A percentile compares a stretch with the other conserved stretches of the same genome.
These are phyloP conservation scores for Herpetospermum pedunculosum DNA, from an alignment of 306 rosid genomes.

Conservation along the genomic window DNA sequence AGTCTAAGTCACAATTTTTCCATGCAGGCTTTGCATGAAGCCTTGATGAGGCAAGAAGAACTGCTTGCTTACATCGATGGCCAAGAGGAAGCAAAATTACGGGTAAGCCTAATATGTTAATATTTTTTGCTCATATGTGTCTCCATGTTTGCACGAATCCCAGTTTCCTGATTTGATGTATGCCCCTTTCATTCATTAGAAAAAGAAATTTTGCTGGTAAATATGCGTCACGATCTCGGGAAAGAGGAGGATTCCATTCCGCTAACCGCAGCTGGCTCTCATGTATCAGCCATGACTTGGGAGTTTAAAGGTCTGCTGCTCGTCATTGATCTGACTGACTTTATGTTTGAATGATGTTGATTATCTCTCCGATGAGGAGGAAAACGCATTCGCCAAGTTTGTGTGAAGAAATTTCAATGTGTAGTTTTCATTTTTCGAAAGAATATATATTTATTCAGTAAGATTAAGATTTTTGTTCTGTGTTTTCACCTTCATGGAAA, in stretches of 20 bases:
- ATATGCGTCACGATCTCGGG: constrained; percentile 18
- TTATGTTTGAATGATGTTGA: constrained; percentile 2
- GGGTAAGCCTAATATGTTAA: constrained; percentile 38
- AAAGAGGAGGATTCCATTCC: neutral
- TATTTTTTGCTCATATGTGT: neutral
- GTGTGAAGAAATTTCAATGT: constrained; percentile 2
- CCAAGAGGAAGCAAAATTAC: constrained; percentile 66
- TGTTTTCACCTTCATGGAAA: neutral
- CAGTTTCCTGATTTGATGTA: constrained; percentile 12
- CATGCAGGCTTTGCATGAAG: constrained; percentile 77
- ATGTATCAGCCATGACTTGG: neutral
- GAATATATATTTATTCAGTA: neutral
- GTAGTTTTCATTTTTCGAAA: neutral
- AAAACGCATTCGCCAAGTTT: neutral
- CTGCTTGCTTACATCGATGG: constrained; percentile 76
- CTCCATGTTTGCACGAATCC: neutral
- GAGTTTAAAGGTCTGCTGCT: neutral
- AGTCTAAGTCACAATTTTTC: neutral
- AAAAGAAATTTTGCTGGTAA: constrained; percentile 82
- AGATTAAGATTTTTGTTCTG: neutral
- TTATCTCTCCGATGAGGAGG: constrained; percentile 7
- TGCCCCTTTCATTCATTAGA: constrained; percentile 35
- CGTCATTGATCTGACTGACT: neutral
- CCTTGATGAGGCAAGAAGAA: constrained; percentile 91
- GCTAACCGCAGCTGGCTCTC: neutral